These are phyloP conservation scores for Backusella liffmaniae DNA, from an alignment of 192 early-diverging fungal genomes.

Conservation along the genomic window DNA sequence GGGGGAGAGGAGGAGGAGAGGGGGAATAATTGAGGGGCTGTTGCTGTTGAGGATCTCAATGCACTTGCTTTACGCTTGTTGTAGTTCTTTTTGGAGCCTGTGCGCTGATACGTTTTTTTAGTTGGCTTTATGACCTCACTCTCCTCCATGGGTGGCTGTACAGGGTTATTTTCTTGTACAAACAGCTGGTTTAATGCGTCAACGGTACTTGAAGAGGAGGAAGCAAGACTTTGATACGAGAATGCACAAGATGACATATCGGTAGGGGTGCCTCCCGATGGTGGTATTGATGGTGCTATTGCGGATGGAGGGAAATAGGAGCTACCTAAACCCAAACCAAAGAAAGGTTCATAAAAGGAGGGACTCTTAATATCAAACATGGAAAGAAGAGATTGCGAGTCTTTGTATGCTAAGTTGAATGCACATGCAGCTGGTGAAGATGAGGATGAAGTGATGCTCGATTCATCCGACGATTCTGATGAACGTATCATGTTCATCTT, in stretches of 20 bases:
- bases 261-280: not conserved
- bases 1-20: not conserved
- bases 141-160: not conserved
- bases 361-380: slow-evolving; percentile 35
- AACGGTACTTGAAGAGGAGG: not conserved
- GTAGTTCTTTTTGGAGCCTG: not conserved
- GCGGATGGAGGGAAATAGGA: not conserved
- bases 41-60: not conserved
- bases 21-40: not conserved
- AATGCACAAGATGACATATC: slow-evolving; percentile 1
- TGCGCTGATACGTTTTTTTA: not conserved
- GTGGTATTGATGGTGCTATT: not conserved
- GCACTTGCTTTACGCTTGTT: not conserved
- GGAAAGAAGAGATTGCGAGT: slow-evolving; percentile 14
- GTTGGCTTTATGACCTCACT: not conserved
- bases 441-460: slow-evolving; percentile 27
- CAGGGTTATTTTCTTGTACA: not conserved
- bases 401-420: slow-evolving; percentile 38
- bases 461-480: slow-evolving; percentile 37
- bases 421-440: slow-evolving; percentile 38
- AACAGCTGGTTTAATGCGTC: not conserved
- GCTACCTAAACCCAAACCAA: slow-evolving; percentile 2
- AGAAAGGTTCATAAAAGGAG: slow-evolving; percentile 30
- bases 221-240: not conserved
- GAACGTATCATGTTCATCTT: slow-evolving; percentile 22